Evolutionary conservation across 2,329 filamentous ascomycete species (phyloP).

Genomic region (Nothophoma quercina): DNA sequence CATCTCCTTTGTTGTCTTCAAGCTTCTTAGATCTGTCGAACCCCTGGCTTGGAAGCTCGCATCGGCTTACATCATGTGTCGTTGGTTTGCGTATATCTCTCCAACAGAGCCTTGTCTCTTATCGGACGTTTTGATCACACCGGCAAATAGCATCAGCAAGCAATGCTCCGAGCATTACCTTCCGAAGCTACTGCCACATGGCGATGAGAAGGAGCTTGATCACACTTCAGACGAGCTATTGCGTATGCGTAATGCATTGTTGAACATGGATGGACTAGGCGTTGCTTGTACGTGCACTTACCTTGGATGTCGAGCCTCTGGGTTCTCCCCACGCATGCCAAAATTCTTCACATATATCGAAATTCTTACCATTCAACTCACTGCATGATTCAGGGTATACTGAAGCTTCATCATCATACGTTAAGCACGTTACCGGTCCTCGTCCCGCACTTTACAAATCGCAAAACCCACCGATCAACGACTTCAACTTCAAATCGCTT

Average conservation of each 20-base stretch:
- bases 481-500: slow-evolving; percentile 62
- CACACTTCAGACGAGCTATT: slow-evolving; percentile 54
- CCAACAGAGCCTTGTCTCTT: slow-evolving; percentile 61
- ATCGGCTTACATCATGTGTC: slow-evolving; percentile 52
- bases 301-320: no score
- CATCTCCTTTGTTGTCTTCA: neutral
- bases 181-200: slow-evolving; percentile 59
- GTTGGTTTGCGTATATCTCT: slow-evolving; percentile 66
- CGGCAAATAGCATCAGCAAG: slow-evolving; percentile 47
- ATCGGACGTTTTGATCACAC: slow-evolving; percentile 61
- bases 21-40: no score
- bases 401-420: slow-evolving; percentile 51
- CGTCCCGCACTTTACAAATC: slow-evolving; percentile 62
- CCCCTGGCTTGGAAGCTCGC: no score
- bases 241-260: slow-evolving; percentile 59
- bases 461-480: slow-evolving; percentile 60
- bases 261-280: slow-evolving; percentile 65
- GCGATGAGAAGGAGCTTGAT: slow-evolving; percentile 49
- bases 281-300: slow-evolving; percentile 54
- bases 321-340: no score
- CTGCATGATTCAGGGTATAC: slow-evolving; percentile 52
- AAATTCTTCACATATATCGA: no score
- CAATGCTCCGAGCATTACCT: slow-evolving; percentile 60
- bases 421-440: slow-evolving; percentile 46
- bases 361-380: neutral